Evolutionary conservation across 306 rosid species (phyloP).

Genomic region (Cajanus cajan): DNA sequence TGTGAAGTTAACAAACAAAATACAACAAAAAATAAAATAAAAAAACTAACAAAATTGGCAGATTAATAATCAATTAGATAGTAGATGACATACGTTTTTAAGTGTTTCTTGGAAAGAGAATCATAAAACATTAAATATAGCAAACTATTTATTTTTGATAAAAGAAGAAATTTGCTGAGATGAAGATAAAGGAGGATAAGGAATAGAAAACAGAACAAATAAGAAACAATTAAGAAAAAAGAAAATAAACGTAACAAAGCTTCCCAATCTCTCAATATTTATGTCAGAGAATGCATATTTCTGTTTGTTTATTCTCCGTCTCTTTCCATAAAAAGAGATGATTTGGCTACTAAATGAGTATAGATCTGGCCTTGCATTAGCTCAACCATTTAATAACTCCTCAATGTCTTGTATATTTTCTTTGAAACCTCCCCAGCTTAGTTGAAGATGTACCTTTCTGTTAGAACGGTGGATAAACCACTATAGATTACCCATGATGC

Average conservation of each 20-base stretch:
- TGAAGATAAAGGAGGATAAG: not conserved
- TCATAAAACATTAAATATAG: not conserved
- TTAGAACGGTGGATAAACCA: not conserved
- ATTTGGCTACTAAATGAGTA: not conserved
- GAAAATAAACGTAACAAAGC: not conserved
- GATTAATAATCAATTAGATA: not conserved
- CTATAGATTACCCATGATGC: not conserved
- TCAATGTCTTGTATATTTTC: not conserved
- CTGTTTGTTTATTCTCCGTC: not conserved
- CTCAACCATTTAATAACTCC: not conserved
- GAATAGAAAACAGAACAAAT: too few relatives aligned
- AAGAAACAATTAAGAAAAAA: not conserved
- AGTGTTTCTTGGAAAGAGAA: slow-evolving; percentile 3
- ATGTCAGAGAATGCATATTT: not conserved
- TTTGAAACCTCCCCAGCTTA: not conserved
- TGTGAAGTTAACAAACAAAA: not conserved
- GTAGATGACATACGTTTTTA: slow-evolving; percentile 4
- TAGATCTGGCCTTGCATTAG: not conserved
- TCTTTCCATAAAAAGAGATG: not conserved
- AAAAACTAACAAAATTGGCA: not conserved
- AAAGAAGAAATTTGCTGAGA: not conserved
- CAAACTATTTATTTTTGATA: not conserved
- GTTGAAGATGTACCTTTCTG: not conserved
- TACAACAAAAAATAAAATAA: slow-evolving; percentile 17
- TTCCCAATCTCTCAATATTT: not conserved